Conservation (phyloP, 306 rosid species). For the Fagus crenata region DNA sequence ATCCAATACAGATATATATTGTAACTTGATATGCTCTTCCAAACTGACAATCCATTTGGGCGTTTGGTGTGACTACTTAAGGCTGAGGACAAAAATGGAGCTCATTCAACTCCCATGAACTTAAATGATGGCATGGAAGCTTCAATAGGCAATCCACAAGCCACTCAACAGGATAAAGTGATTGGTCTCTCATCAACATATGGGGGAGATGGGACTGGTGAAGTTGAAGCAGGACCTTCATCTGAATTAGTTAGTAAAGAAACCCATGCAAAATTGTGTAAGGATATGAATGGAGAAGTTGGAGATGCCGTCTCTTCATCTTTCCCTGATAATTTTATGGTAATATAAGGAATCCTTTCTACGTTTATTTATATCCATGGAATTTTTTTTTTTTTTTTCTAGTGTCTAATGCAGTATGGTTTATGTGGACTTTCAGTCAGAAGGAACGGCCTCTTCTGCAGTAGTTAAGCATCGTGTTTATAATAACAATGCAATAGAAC, state of each 20-base stretch:
- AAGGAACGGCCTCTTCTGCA: slow-evolving; percentile 30
- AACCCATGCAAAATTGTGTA: slow-evolving; percentile 31
- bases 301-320: slow-evolving; percentile 18
- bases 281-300: slow-evolving; percentile 33
- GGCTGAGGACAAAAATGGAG: slow-evolving; percentile 39
- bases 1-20: neutral
- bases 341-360: slow-evolving; percentile 31
- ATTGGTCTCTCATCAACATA: slow-evolving; percentile 5
- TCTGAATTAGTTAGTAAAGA: slow-evolving; percentile 31
- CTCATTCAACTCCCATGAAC: slow-evolving; percentile 32
- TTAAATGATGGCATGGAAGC: slow-evolving; percentile 23
- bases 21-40: slow-evolving; percentile 15
- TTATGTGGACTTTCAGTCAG: slow-evolving; percentile 49
- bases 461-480: slow-evolving; percentile 24
- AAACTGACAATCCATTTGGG: neutral
- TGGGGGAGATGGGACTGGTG: slow-evolving; percentile 38
- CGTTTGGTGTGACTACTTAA: slow-evolving; percentile 25
- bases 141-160: slow-evolving; percentile 27
- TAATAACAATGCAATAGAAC: slow-evolving; percentile 31
- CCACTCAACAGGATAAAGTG: slow-evolving; percentile 33
- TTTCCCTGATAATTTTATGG: slow-evolving; percentile 31
- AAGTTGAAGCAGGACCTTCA: slow-evolving; percentile 32
- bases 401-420: slow-evolving; percentile 28
- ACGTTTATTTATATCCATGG: slow-evolving; percentile 2
- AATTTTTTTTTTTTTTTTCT: neutral